Evolutionary conservation across 805 yeast species (phyloP), one percentile per base, ranked within the genome.

Genomic region (Zygosaccharomyces rouxii): DNA sequence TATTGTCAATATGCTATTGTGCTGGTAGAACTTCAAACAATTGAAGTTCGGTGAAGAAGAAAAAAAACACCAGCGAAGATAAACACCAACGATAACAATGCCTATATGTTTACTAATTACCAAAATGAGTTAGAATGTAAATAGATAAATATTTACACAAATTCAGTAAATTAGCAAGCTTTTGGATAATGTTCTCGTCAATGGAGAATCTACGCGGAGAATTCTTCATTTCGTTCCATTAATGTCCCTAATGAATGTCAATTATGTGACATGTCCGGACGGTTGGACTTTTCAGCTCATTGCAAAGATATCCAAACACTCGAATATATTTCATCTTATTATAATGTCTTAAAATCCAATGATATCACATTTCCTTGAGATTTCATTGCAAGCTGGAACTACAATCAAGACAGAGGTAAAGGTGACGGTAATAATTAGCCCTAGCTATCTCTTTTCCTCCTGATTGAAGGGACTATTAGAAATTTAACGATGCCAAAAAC

Each of bases 401-500:
- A 30, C 4, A n/a, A 5, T 30, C 7, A 30, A 30, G 35, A 5
- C 14, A 7, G 13, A 30, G 7, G 18, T 6, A n/a, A 25, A 25
- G 28, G 28, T 25, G 10, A 25, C 7, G 28, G 10, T 9, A 9
- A 25, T 25, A 25, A 25, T 25, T 9, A 7, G 10, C 10, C 7
- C 28, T 25, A 25, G 7, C 10, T 9, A 25, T 25, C 28, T 25
- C 2, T 25, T 9, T 25, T 9, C 10, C 10, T 25, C 10, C 28
- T 25, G 28, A 7, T 25, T 11, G 28, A 25, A 25, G 28, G 28
- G 28, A 25, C 7, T 25, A 25, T 11, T 25, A 25, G 28, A 7
- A 25, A n/a, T 16, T 33, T 9, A 16, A 16, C 11, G 35, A 41
- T 41, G 44, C 44, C 44, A 41, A 26, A 41, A 23, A 23, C 35